Evolutionary conservation across 202 grass and related monocot genomes (phyloP).

Genomic region (Digitaria exilis): DNA sequence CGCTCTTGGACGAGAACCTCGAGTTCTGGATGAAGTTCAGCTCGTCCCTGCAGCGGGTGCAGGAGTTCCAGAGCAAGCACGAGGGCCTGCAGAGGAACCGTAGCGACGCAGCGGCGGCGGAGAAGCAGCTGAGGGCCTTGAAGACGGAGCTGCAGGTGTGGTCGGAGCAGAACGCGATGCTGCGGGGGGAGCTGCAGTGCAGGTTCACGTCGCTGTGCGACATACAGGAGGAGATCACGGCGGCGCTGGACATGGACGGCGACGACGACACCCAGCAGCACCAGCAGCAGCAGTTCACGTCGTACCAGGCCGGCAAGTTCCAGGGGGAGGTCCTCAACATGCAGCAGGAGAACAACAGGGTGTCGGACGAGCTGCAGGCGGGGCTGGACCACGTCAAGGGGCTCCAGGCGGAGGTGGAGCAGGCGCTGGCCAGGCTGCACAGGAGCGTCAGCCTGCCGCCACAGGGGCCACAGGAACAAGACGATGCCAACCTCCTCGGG

Average conservation of each 20-base stretch:
- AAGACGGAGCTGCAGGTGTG: constrained; percentile 87
- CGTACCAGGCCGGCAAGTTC: constrained; percentile 77
- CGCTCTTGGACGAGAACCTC: constrained; percentile 84
- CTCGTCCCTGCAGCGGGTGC: constrained; percentile 69
- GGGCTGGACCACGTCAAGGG: constrained; percentile 74
- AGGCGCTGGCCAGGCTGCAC: constrained; percentile 51
- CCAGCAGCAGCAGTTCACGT: constrained; percentile 46
- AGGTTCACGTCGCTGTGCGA: constrained; percentile 72
- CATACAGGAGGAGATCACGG: constrained; percentile 74
- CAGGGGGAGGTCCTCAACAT: constrained; percentile 90
- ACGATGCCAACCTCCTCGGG: too few relatives aligned
- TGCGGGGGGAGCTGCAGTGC: constrained; percentile 76
- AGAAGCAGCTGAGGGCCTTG: constrained; percentile 61
- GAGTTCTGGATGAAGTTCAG: constrained; percentile 95
- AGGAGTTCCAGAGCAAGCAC: constrained; percentile 69
- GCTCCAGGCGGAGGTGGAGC: constrained; percentile 60
- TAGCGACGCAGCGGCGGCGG: not conserved
- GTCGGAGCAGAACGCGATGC: constrained; percentile 86
- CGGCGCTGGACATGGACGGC: not conserved
- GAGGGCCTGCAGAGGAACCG: constrained; percentile 37
- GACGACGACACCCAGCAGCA: too few relatives aligned
- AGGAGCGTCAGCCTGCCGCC: constrained; percentile 44
- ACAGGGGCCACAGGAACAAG: not conserved
- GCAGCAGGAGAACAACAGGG: constrained; percentile 87
- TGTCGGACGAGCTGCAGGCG: constrained; percentile 70